Conservation (phyloP, 768 basidiomycete species). For the Macrolepiota albuminosa region DNA sequence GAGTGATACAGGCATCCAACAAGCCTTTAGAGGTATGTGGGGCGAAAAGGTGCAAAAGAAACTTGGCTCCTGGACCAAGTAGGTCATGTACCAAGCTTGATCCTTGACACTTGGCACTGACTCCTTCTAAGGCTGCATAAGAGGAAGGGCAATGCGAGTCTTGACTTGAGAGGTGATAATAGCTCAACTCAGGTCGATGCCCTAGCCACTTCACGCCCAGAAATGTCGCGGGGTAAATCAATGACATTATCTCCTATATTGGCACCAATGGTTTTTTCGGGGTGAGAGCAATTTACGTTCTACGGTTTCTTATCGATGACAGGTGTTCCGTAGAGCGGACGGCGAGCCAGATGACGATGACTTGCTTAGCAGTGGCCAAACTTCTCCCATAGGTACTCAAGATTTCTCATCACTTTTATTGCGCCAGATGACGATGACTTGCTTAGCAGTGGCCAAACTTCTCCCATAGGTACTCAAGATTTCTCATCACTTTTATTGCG, state of each 20-base stretch:
- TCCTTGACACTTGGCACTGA: neutral
- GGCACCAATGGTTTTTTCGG: constrained; percentile 25
- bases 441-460: constrained; percentile 76
- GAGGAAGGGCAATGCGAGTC: constrained; percentile 18
- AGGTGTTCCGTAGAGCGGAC: constrained; percentile 1
- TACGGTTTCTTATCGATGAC: neutral
- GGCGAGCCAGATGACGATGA: constrained; percentile 50
- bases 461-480: constrained; percentile 50
- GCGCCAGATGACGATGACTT: constrained; percentile 55
- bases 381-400: constrained; percentile 57
- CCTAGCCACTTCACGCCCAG: constrained; percentile 8
- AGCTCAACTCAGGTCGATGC: neutral
- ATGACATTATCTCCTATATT: constrained; percentile 28
- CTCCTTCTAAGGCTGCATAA: constrained; percentile 16
- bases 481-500: neutral
- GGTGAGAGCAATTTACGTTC: constrained; percentile 14
- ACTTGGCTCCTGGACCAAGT: constrained; percentile 42
- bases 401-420: too few species aligned
- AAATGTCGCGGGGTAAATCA: constrained; percentile 5
- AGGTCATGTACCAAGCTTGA: constrained; percentile 10
- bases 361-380: constrained; percentile 73
- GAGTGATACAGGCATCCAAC: constrained; percentile 27
- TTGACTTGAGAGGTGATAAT: constrained; percentile 14
- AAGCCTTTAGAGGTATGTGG: constrained; percentile 34
- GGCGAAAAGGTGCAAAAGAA: constrained; percentile 38